Conservation (phyloP, 83 land plant genomes). For the Picea engelmannii region DNA sequence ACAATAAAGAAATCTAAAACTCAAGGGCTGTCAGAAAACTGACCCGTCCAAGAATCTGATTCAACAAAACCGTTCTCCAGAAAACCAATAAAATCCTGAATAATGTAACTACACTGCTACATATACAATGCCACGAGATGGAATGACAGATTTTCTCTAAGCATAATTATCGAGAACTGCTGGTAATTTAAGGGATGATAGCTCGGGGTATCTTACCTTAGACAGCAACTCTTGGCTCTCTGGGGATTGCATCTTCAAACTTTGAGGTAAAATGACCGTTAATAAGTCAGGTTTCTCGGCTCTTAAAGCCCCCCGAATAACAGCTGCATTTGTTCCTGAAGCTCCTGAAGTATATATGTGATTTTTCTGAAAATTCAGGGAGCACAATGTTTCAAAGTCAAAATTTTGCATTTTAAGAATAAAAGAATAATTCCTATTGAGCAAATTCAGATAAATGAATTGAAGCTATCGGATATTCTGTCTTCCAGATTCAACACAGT, state of each 20-base stretch:
- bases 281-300: conserved; percentile 94
- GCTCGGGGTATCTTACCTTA: conserved; percentile 51
- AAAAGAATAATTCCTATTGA: neutral
- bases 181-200: neutral
- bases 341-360: conserved; percentile 98
- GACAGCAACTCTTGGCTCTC: conserved; percentile 95
- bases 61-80: too few relatives aligned
- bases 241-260: conserved; percentile 90
- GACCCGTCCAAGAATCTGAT: too few relatives aligned
- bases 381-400: conserved; percentile 11
- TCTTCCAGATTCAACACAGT: neutral
- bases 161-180: neutral
- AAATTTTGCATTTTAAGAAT: neutral
- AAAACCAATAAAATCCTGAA: too few relatives aligned
- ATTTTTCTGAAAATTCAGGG: conserved; percentile 68
- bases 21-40: too few relatives aligned
- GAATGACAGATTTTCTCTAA: neutral
- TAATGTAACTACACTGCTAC: neutral
- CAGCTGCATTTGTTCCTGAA: conserved; percentile 98
- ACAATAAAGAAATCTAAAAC: neutral
- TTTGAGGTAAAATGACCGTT: conserved; percentile 95
- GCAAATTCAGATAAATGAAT: neutral
- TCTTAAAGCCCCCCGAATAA: conserved; percentile 95
- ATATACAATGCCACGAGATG: neutral
- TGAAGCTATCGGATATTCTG: too few relatives aligned